Base-by-base conservation (phyloP, 1,284 basidiomycete genomes). In the Malassezia arunalokei region DNA sequence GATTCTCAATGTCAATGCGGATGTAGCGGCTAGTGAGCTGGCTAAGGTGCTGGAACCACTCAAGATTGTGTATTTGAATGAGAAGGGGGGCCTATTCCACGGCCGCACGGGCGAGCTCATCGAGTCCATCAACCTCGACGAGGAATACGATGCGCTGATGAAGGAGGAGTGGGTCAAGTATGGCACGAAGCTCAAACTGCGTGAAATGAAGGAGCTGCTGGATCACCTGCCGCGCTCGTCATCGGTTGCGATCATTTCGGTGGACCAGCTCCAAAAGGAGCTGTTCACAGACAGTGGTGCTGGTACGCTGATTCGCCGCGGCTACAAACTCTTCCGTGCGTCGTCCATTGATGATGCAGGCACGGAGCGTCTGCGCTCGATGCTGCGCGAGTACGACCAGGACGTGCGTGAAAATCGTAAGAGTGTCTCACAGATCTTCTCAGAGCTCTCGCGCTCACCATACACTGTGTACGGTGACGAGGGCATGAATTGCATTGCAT, bases 141-240 rank as follows among this genome's bases (percentile, higher is more conserved):
- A 98, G 80, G 92, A 99, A 78, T 98, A 95, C 76, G 87, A 94
- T 63, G 81, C 81, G 38, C 81, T 99, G 56, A 89, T 98, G 90
- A 94, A 91, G 74, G 85, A 96, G 77, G 82, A 90, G n/a, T 99
- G 94, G 92, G 92, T 99, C 77, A 95, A 95, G 76, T 96, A 84
- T 73, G 92, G 92, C 61, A 98, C 94, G 64, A 99, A 99, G 77
- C 86, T 99, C 76, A 98, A 98, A 78, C 81, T 99, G 47, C 85
- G 92, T 63, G 92, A 98, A 76, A 96, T 98, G 80, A 99, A 99
- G 77, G 92, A 98, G 74, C 83, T 99, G 42, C 82, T 99, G 50
- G 94, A 98, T 75, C 86, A 94, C 76, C 87, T 98, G 55, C 92
- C 94, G 30, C 89, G 94, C 62, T 87, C 94, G 3, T 95, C 92